Conservation (phyloP, 768 basidiomycete species). For the Panus rudis region DNA sequence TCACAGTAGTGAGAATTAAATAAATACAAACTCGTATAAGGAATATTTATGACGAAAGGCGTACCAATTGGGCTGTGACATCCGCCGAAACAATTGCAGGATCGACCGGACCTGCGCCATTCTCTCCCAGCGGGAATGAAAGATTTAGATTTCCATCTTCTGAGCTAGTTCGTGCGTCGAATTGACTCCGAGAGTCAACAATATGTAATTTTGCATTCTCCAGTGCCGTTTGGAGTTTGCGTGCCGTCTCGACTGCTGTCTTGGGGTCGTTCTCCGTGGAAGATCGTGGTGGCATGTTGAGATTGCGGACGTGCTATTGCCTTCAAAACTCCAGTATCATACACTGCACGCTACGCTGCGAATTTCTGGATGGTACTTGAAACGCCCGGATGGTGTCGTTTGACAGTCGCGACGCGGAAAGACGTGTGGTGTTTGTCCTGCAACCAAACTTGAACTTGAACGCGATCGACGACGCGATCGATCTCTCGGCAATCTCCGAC, state of each 20-base stretch:
- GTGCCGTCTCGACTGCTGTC: slow-evolving; percentile 7
- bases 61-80: slow-evolving; percentile 9
- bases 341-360: background rate
- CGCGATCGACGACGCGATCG: no score
- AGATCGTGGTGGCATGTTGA: background rate
- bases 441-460: no score
- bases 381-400: background rate
- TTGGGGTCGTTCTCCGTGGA: background rate
- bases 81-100: slow-evolving; percentile 6
- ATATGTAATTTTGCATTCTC: slow-evolving; percentile 9
- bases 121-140: slow-evolving; percentile 8
- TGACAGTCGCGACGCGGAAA: no score
- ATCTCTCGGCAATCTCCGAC: no score
- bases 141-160: slow-evolving; percentile 9
- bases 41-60: background rate
- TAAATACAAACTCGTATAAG: background rate
- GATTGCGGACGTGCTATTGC: no score
- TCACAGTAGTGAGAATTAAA: slow-evolving; percentile 24
- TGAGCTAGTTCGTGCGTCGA: slow-evolving; percentile 7
- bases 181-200: slow-evolving; percentile 9
- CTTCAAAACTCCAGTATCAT: no score
- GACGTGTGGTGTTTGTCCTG: no score
- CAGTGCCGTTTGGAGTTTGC: slow-evolving; percentile 6
- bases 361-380: background rate
- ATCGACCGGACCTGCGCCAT: slow-evolving; percentile 6